Base-by-base conservation (phyloP, 2,329 filamentous ascomycete genomes). In the Diplodia intermedia region DNA sequence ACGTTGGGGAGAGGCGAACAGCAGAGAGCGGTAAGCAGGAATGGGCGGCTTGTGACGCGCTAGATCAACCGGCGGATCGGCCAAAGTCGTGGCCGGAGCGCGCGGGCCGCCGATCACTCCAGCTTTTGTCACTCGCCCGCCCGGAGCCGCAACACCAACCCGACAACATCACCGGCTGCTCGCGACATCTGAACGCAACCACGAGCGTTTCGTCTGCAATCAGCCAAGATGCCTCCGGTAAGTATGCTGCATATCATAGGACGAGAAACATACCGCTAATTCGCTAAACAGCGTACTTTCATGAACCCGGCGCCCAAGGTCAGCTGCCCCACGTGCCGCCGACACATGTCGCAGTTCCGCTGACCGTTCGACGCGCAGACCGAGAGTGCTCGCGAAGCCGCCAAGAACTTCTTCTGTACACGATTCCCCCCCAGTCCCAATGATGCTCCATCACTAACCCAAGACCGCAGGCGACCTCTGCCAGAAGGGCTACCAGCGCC, bases 401-500 rank as follows among this genome's bases (percentile, higher is more conserved):
- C 92, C 60, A 91, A 89, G 75, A 89, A 91, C 40, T 95, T 96
- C 81, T 93, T 91, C 82, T 96, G 90, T 81, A 69, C 7, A n/a
- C 31, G 7, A 54, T 23, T 8, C 15, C 11, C 23, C n/a, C 18
- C 12, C 26, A 60, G 8, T 7, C 36, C 29, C 50, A 50, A 20
- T 26, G 23, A 26, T 26, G 23, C 23, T 26, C 23, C 23, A 26
- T 26, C 23, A 26, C 61, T 68, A 36, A 61, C 23, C 12, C 38
- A 36, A 11, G 8, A 54, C 54, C 69, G 74, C 68, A 84, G 84
- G 88, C 83, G 87, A 89, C 50, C 87, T 98, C 66, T 98, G 95
- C 83, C 89, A 91, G 71, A 98, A 98, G 82, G 94, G 94, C 74
- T 99, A 98, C 81, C 89, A 90, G 1, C 93, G 95, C 67, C 94